Evolutionary conservation across 2,329 filamentous ascomycete genomes (phyloP), one percentile per base, ranked within the genome.

Genomic region (Chalara sp.): DNA sequence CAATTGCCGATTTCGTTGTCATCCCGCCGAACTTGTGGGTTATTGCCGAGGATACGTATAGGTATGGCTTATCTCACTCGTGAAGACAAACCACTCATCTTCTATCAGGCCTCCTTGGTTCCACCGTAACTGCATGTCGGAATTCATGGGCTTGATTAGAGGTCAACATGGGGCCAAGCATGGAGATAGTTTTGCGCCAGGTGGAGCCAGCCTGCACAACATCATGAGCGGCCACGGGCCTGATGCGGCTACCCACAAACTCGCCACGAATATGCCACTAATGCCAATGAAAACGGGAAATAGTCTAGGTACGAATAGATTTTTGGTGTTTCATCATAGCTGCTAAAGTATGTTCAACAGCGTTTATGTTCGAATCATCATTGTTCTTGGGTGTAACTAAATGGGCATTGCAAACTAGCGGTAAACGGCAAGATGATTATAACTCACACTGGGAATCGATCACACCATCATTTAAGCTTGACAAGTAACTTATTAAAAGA

Each of bases 21-120:
- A 86, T 87, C 65, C 79, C 81, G 0, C 81, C 83, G 0, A 73
- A 81, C 21, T 86, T 83, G 83, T 73, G 82, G 11, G 79, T 84
- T 1, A 75, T 77, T 0, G 75, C 78, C 44, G 74, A 78, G n/a
- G n/a, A n/a, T n/a, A n/a, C n/a, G n/a, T n/a, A n/a, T n/a, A n/a
- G n/a, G n/a, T n/a, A n/a, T n/a, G n/a, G n/a, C n/a, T n/a, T n/a
- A n/a, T n/a, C n/a, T n/a, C n/a, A n/a, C n/a, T n/a, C n/a, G n/a
- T n/a, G n/a, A n/a, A n/a, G n/a, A n/a, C n/a, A n/a, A n/a, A n/a
- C n/a, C n/a, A n/a, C n/a, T n/a, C n/a, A n/a, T n/a, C n/a, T 58
- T 80, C 78, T 0, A 81, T 80, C 67, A 72, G 77, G 5, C 73
- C 76, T 3, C 78, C 78, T 1, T 81, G 77, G 67, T 81, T 79